A percentile compares a stretch with the other conserved stretches of the same genome.
Conservation (phyloP, 257 asterid genomes). For the Scutellaria galericulata region DNA sequence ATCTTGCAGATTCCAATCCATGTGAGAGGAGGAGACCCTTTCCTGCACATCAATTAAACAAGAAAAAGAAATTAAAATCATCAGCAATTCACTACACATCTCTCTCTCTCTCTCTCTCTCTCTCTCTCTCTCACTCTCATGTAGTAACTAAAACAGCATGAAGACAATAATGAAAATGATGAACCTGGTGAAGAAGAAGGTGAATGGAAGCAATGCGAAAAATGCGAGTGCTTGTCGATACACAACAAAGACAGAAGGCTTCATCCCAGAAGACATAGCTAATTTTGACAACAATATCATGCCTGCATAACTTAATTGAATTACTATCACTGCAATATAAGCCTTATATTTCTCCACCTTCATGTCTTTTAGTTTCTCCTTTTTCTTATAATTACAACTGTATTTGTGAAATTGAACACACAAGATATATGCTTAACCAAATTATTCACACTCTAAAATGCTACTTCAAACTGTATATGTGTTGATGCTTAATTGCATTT, state of each 20-base stretch:
- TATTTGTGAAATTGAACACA: no score
- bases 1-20: slow-evolving; percentile 52
- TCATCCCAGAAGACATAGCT: slow-evolving; percentile 58
- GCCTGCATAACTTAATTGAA: slow-evolving; percentile 55
- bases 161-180: no score
- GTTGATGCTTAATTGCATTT: no score
- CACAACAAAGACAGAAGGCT: slow-evolving; percentile 52
- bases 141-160: no score
- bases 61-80: background rate
- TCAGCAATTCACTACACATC: no score
- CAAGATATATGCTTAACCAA: no score
- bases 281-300: slow-evolving; percentile 51
- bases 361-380: no score
- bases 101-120: no score
- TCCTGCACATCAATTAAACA: slow-evolving; percentile 41
- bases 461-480: no score
- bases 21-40: slow-evolving; percentile 42
- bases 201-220: slow-evolving; percentile 52
- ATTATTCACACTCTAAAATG: no score
- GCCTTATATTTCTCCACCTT: slow-evolving; percentile 37
- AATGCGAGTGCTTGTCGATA: slow-evolving; percentile 61
- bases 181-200: slow-evolving; percentile 42
- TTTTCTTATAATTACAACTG: no score
- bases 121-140: no score
- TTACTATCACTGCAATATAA: slow-evolving; percentile 43